Percentiles rank a stretch among this genome's conserved stretches.
Evolutionary conservation across 1,284 basidiomycete species (phyloP).

Genomic region (Cystobasidium slooffiae): DNA sequence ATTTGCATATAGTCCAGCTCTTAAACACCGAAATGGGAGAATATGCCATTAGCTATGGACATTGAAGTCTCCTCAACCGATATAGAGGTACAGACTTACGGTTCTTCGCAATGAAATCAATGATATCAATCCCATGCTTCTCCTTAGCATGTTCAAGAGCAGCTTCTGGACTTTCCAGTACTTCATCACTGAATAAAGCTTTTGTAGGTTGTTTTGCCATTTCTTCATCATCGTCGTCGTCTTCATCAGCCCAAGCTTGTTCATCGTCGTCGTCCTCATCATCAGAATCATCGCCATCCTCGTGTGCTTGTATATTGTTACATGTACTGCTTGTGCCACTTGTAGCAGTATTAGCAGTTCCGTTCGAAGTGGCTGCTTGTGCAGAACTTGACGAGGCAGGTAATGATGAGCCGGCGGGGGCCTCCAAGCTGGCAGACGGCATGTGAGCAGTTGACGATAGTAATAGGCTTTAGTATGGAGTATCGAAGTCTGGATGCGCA

Average conservation of each 20-base stretch:
- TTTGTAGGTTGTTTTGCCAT: conserved; percentile 71
- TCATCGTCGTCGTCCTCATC: conserved; percentile 12
- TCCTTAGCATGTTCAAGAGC: conserved; percentile 69
- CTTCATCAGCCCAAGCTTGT: conserved; percentile 45
- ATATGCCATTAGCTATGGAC: not conserved
- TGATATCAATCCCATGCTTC: conserved; percentile 69
- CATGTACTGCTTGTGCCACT: not conserved
- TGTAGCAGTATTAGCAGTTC: not conserved
- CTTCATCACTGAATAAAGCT: conserved; percentile 78
- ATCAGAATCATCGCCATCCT: not conserved
- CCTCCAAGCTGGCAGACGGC: not conserved
- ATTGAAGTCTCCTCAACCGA: not conserved
- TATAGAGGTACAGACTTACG: conserved; percentile 62
- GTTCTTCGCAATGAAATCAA: conserved; percentile 61
- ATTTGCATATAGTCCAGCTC: conserved; percentile 70
- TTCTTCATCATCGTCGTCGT: conserved; percentile 70
- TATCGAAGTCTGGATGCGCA: not conserved
- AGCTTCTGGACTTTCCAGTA: conserved; percentile 67
- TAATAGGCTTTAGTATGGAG: not conserved
- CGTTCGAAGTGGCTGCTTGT: not conserved
- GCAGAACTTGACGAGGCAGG: not conserved
- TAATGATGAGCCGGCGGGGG: not conserved
- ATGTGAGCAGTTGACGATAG: not conserved
- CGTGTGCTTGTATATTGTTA: not conserved
- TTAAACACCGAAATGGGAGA: conserved; percentile 46